A percentile compares a stretch with the other conserved stretches of the same genome.
Conservation (phyloP, 768 basidiomycete genomes). For the Lanmaoa pseudosensibilis region DNA sequence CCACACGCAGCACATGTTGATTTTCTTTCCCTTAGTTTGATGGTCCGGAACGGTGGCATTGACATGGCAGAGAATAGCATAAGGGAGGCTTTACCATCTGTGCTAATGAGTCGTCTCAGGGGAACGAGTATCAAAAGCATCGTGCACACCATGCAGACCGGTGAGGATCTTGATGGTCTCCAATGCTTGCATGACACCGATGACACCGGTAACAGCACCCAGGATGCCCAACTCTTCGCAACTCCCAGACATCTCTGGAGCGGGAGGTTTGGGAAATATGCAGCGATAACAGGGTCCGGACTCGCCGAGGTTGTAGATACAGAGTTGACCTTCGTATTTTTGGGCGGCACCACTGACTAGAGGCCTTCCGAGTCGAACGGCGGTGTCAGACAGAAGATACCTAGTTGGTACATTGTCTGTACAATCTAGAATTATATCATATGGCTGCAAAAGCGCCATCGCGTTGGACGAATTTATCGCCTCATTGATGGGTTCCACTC, state of each 20-base stretch:
- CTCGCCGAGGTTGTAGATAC: slow-evolving; percentile 65
- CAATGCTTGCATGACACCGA: slow-evolving; percentile 86
- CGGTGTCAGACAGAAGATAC: slow-evolving; percentile 88
- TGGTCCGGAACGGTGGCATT: slow-evolving; percentile 70
- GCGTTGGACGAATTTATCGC: slow-evolving; percentile 67
- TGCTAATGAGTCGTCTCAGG: slow-evolving; percentile 4
- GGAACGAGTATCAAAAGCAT: neutral
- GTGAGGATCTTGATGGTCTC: slow-evolving; percentile 81
- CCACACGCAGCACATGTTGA: slow-evolving; percentile 78
- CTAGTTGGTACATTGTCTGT: slow-evolving; percentile 92
- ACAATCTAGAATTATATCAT: slow-evolving; percentile 87
- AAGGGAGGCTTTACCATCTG: slow-evolving; percentile 63
- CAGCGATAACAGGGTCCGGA: slow-evolving; percentile 92
- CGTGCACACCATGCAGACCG: slow-evolving; percentile 58
- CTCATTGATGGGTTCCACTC: slow-evolving; percentile 51
- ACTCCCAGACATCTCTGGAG: slow-evolving; percentile 59
- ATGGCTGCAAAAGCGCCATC: slow-evolving; percentile 53
- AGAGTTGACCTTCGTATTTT: slow-evolving; percentile 78
- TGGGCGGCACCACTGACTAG: slow-evolving; percentile 94
- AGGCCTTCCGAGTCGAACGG: slow-evolving; percentile 72
- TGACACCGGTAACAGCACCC: slow-evolving; percentile 85
- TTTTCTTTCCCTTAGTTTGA: slow-evolving; percentile 77
- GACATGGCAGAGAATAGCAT: slow-evolving; percentile 74
- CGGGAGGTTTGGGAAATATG: slow-evolving; percentile 81
- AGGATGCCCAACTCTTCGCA: slow-evolving; percentile 91